phyloP scores from a whole-genome alignment of 2,329 filamentous ascomycete genomes.

The Fusarium pseudonygamai region DNA sequence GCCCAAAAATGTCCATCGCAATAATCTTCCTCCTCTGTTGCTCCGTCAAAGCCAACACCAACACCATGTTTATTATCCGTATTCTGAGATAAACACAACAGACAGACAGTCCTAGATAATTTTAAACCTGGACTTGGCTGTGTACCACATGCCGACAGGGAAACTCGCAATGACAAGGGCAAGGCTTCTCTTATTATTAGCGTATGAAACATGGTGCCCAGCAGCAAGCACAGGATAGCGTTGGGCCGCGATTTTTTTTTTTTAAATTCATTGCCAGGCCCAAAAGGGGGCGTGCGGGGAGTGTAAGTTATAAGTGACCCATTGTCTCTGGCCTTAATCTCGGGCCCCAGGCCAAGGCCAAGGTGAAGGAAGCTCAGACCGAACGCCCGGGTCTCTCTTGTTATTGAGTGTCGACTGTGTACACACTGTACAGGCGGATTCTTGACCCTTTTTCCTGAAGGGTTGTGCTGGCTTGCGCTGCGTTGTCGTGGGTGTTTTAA shows the following conservation, averaged over 20 bases:
- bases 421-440: constrained; percentile 39
- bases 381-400: constrained; percentile 31
- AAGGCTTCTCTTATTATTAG: constrained; percentile 40
- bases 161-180: constrained; percentile 32
- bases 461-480: constrained; percentile 28
- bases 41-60: constrained; percentile 4
- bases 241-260: constrained; percentile 38
- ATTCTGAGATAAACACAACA: constrained; percentile 30
- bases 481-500: constrained; percentile 15
- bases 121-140: constrained; percentile 34
- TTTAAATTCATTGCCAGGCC: constrained; percentile 33
- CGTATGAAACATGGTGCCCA: constrained; percentile 43
- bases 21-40: constrained; percentile 3
- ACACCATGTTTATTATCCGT: constrained; percentile 15
- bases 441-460: constrained; percentile 9
- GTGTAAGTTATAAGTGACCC: constrained; percentile 27
- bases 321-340: constrained; percentile 43
- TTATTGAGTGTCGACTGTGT: constrained; percentile 7
- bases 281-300: constrained; percentile 33
- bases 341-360: constrained; percentile 32
- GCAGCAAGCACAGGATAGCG: constrained; percentile 31
- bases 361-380: constrained; percentile 43
- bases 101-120: constrained; percentile 33
- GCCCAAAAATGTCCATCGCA: constrained; percentile 17
- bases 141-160: constrained; percentile 39